A percentile compares a stretch with the other conserved stretches of the same genome.
Evolutionary conservation across 164 flowering plant species (phyloP).

Genomic region (Liriodendron chinense): DNA sequence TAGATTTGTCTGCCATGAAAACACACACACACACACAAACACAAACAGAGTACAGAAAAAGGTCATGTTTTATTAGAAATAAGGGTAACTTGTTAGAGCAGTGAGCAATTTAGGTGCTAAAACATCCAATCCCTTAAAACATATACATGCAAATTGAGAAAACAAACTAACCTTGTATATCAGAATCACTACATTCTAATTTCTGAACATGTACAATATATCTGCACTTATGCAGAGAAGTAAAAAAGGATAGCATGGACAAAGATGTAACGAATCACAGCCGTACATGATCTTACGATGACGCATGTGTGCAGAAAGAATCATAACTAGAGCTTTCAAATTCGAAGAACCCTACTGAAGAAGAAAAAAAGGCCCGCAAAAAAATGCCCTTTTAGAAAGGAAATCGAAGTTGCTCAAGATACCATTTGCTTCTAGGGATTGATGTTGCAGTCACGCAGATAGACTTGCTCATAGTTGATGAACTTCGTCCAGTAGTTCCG

Average conservation of each 20-base stretch:
- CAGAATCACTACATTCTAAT: not conserved
- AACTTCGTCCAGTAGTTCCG: conserved; percentile 29
- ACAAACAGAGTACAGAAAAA: too few relatives aligned
- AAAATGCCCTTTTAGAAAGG: not conserved
- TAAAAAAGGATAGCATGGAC: not conserved
- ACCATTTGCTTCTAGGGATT: conserved; percentile 18
- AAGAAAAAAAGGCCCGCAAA: not conserved
- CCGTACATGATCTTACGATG: not conserved
- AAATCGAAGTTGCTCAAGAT: not conserved
- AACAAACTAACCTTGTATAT: not conserved
- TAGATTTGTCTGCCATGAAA: too few relatives aligned
- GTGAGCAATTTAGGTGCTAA: too few relatives aligned
- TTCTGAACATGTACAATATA: conserved; percentile 10
- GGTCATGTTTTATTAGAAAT: too few relatives aligned
- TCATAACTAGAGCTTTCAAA: not conserved
- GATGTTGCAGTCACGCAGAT: conserved; percentile 35
- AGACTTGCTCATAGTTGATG: conserved; percentile 27
- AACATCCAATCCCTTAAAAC: too few relatives aligned
- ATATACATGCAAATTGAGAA: too few relatives aligned
- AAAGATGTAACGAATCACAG: not conserved
- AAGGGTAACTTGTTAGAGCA: too few relatives aligned
- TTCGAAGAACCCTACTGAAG: not conserved
- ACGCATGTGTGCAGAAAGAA: conserved; percentile 11
- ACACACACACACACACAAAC: too few relatives aligned
- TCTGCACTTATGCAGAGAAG: conserved; percentile 12